Conservation (phyloP, 108 stramenopile species). For the Pseudonitzschia pungens region DNA sequence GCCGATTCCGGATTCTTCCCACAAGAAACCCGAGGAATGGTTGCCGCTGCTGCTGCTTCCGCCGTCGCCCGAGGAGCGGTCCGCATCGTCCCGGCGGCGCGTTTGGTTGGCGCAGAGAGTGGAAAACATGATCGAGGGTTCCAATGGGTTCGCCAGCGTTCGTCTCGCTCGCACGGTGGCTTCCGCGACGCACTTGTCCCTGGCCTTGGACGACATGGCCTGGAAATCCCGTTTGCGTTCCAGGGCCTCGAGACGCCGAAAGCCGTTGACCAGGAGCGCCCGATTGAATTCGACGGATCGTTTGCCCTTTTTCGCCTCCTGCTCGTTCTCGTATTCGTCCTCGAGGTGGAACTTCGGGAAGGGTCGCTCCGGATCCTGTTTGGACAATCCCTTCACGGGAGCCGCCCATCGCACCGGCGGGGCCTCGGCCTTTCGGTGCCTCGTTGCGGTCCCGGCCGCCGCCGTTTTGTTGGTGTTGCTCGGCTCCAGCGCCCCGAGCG, state of each 20-base stretch:
- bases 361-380: constrained; percentile 45
- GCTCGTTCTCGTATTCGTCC: constrained; percentile 48
- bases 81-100: constrained; percentile 16
- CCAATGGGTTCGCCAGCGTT: constrained; percentile 54
- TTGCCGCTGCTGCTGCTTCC: not conserved
- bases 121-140: constrained; percentile 68
- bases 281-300: constrained; percentile 80
- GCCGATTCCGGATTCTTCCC: constrained; percentile 81
- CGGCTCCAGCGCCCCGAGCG: not conserved
- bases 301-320: constrained; percentile 45
- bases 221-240: constrained; percentile 83
- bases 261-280: constrained; percentile 78
- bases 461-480: constrained; percentile 6
- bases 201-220: constrained; percentile 23
- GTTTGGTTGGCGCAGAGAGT: constrained; percentile 52
- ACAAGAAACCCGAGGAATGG: constrained; percentile 24
- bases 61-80: not conserved
- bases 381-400: constrained; percentile 30
- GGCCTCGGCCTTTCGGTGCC: not conserved
- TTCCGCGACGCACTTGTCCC: constrained; percentile 6
- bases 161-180: not conserved
- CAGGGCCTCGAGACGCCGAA: constrained; percentile 85
- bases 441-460: no score
- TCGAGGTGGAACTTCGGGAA: constrained; percentile 78
- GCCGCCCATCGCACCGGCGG: constrained; percentile 69